Evolutionary conservation across 768 basidiomycete genomes (phyloP).

Genomic region (Dentipellis sp.): DNA sequence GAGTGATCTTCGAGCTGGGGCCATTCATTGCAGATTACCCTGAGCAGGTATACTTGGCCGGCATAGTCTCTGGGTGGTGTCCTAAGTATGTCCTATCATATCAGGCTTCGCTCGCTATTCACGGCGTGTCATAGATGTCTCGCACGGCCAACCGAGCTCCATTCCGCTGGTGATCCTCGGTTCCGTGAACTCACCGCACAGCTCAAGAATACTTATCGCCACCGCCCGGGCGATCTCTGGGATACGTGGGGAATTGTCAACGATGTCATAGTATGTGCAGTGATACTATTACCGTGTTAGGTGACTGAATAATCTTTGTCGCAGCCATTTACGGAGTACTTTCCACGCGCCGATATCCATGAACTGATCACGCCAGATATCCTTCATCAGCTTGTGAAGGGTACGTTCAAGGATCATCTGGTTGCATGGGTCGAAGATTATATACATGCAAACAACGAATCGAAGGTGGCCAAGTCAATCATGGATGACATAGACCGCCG

Average conservation of each 20-base stretch:
- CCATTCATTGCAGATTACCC: slow-evolving; percentile 17
- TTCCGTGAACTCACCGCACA: neutral
- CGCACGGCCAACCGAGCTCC: neutral
- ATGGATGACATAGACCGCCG: neutral
- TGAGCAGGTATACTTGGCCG: slow-evolving; percentile 10
- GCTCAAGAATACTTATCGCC: too few relatives aligned
- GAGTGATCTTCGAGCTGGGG: slow-evolving; percentile 9
- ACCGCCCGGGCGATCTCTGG: neutral
- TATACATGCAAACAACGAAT: neutral
- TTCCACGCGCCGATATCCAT: slow-evolving; percentile 7
- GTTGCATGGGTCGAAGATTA: slow-evolving; percentile 16
- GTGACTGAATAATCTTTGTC: too few relatives aligned
- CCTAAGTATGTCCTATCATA: slow-evolving; percentile 7
- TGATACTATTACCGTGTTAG: neutral
- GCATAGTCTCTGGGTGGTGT: slow-evolving; percentile 14
- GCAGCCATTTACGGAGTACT: neutral
- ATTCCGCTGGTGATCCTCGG: neutral
- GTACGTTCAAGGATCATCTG: slow-evolving; percentile 26
- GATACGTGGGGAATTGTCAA: neutral
- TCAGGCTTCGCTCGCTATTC: slow-evolving; percentile 12
- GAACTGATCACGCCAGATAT: slow-evolving; percentile 22
- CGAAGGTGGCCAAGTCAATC: neutral
- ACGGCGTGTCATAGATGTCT: neutral
- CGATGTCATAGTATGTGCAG: neutral
- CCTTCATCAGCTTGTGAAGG: slow-evolving; percentile 22